Base-by-base conservation (phyloP, 805 yeast genomes). In the Wickerhamiella dianesei region DNA sequence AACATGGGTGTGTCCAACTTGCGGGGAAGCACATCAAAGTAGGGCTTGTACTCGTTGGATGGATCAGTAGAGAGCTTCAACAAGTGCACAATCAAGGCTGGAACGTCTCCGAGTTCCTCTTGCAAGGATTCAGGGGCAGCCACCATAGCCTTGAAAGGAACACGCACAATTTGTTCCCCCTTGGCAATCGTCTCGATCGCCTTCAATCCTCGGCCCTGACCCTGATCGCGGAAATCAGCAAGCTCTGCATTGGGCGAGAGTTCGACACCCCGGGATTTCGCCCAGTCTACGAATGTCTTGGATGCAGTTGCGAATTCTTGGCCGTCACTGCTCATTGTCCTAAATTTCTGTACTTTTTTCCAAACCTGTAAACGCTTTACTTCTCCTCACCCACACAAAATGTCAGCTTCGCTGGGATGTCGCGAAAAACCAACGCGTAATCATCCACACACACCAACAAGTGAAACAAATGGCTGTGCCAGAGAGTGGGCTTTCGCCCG, bases 161-260 rank as follows among this genome's bases (percentile, higher is more conserved):
- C 71, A 37, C 74, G 69, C 61, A 88, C 85, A 16, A 89, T 62
- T 1, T 67, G 67, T 48, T 85, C 94, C 46, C 74, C 87, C 43
- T 66, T 63, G 2, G 58, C 59, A 18, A 89, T 82, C 52, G 77
- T 78, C 36, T 73, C 73, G 0, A 53, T 48, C 1, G 96, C 94
- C 3, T 79, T 58, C 6, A 89, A 60, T 3, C 88, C 94, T 29
- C 96, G 69, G 8, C 97, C 97, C 61, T 84, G 86, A 37, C 71
- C 64, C 6, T 61, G 53, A 1, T 53, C 48, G 40, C 94, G 66
- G 36, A 75, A 67, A 62, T 89, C 95, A 2, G 66, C 69, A 3
- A 89, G 67, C 14, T 58, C 54, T 16, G 88, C 66, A 46, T 80
- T 79, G 1, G 75, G 66, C 1, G 84, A 75, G 2, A 84, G 60